Conservation (phyloP, 2,329 filamentous ascomycete species). For the Pseudogymnoascus sp. region DNA sequence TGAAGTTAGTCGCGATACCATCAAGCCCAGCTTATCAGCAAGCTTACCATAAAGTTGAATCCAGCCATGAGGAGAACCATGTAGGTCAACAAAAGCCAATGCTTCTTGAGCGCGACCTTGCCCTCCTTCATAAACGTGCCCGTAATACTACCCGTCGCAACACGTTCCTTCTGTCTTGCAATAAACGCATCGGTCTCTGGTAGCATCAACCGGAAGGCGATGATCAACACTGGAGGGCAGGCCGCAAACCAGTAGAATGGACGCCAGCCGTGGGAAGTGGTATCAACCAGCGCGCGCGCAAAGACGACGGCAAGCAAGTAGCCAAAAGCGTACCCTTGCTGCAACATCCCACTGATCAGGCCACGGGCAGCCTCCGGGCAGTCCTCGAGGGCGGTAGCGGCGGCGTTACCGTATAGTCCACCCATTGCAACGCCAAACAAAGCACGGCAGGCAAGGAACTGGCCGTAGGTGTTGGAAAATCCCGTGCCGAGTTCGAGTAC, state of each 20-base stretch:
- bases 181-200: slow-evolving; percentile 72
- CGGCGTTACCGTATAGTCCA: slow-evolving; percentile 70
- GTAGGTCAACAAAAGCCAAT: slow-evolving; percentile 76
- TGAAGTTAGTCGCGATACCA: not conserved
- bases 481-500: slow-evolving; percentile 67
- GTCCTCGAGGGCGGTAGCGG: slow-evolving; percentile 69
- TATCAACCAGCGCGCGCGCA: slow-evolving; percentile 61
- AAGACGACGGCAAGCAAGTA: slow-evolving; percentile 71
- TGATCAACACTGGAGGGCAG: slow-evolving; percentile 71
- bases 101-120: slow-evolving; percentile 67
- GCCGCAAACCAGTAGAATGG: slow-evolving; percentile 88
- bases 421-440: slow-evolving; percentile 80
- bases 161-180: slow-evolving; percentile 57
- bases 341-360: slow-evolving; percentile 73
- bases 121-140: slow-evolving; percentile 68
- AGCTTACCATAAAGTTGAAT: slow-evolving; percentile 82
- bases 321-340: slow-evolving; percentile 74
- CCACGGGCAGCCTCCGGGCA: slow-evolving; percentile 48
- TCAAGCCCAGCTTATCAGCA: slow-evolving; percentile 21
- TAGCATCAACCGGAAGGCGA: slow-evolving; percentile 67
- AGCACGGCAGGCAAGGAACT: slow-evolving; percentile 65
- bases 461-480: slow-evolving; percentile 59
- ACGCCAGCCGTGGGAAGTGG: slow-evolving; percentile 73
- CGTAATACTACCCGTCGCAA: slow-evolving; percentile 51
- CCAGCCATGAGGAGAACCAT: slow-evolving; percentile 81